Evolutionary conservation across 306 rosid genomes (phyloP).

Genomic region (Acmispon strigosus): DNA sequence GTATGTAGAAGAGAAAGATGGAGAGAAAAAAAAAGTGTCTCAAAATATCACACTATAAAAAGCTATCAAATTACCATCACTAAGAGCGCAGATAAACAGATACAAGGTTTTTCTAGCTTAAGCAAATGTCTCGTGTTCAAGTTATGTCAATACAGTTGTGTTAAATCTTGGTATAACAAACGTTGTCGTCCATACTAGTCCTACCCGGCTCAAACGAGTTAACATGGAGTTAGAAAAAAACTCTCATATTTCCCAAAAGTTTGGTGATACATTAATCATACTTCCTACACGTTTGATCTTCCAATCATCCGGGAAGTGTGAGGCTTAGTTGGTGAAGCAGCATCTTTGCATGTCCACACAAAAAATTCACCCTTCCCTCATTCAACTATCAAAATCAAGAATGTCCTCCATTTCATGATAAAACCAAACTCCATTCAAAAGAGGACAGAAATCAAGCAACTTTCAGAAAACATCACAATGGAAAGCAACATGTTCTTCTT

Average conservation of each 20-base stretch:
- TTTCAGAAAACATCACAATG: slow-evolving; percentile 7
- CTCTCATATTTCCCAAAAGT: background rate
- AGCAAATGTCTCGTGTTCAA: too few relatives aligned
- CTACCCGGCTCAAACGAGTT: too few relatives aligned
- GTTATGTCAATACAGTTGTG: too few relatives aligned
- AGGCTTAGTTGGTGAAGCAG: slow-evolving; percentile 44
- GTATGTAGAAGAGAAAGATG: too few relatives aligned
- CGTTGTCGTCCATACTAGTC: too few relatives aligned
- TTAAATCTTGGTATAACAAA: too few relatives aligned
- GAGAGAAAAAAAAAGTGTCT: too few relatives aligned
- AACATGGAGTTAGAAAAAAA: too few relatives aligned
- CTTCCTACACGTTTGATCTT: background rate
- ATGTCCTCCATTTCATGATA: slow-evolving; percentile 7
- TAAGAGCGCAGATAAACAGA: too few relatives aligned
- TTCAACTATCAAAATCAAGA: background rate
- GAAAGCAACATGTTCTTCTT: background rate
- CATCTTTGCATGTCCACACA: slow-evolving; percentile 34
- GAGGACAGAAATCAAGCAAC: background rate
- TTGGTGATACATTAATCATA: background rate
- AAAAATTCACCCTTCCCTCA: background rate
- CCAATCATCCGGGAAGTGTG: slow-evolving; percentile 34
- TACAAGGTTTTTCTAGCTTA: too few relatives aligned
- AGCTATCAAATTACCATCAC: too few relatives aligned
- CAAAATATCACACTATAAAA: too few relatives aligned
- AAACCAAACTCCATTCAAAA: slow-evolving; percentile 14